Percentiles rank a stretch among this genome's conserved stretches.
Conservation (phyloP, 2,329 filamentous ascomycete species). For the Ustulina deusta region DNA sequence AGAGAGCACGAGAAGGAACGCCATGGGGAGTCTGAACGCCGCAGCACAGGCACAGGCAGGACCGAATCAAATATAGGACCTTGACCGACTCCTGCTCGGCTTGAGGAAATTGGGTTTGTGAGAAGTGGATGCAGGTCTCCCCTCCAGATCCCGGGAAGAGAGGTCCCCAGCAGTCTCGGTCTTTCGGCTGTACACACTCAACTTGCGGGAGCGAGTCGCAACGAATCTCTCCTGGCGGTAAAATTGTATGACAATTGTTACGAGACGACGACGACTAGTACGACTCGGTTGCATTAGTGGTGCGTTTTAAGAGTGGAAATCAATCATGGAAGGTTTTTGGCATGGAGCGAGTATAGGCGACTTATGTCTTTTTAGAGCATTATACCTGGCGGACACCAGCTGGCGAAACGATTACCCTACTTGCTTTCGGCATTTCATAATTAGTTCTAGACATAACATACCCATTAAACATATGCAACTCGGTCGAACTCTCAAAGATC, state of each 20-base stretch:
- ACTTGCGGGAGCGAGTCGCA: conserved; percentile 10
- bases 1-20: conserved; percentile 47
- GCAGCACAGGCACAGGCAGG: conserved; percentile 47
- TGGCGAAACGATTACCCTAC: conserved; percentile 6
- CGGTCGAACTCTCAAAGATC: neutral
- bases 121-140: conserved; percentile 17
- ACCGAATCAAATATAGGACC: conserved; percentile 42
- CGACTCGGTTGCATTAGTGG: conserved; percentile 30
- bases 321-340: conserved; percentile 25
- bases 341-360: conserved; percentile 32
- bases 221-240: conserved; percentile 1
- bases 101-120: conserved; percentile 16
- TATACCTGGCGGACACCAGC: conserved; percentile 21
- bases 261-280: conserved; percentile 31
- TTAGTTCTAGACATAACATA: conserved; percentile 25
- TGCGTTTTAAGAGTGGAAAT: conserved; percentile 7
- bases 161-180: conserved; percentile 5
- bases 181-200: neutral
- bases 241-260: conserved; percentile 27
- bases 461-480: conserved; percentile 12
- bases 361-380: conserved; percentile 21
- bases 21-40: conserved; percentile 51
- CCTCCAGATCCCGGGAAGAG: neutral
- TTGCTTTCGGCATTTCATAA: conserved; percentile 21
- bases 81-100: conserved; percentile 27